Conservation (phyloP, 208 protist species). For the Endotrypanum monterogeii region DNA sequence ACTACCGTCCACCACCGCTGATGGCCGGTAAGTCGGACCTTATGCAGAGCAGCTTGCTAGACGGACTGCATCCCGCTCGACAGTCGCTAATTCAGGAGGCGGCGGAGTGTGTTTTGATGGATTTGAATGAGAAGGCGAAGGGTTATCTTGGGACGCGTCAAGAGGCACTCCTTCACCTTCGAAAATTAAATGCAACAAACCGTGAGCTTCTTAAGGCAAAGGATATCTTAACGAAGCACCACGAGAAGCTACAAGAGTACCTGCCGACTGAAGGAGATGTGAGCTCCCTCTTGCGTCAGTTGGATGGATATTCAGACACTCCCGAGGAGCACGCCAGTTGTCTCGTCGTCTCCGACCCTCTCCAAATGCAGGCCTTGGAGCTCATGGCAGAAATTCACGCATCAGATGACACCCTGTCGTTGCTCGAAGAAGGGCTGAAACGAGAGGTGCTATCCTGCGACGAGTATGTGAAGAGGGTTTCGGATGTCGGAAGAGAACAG, state of each 20-base stretch:
- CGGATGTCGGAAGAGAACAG: slow-evolving; percentile 70
- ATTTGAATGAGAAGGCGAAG: slow-evolving; percentile 72
- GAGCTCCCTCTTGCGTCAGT: slow-evolving; percentile 34
- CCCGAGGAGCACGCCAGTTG: slow-evolving; percentile 62
- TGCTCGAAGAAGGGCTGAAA: slow-evolving; percentile 72
- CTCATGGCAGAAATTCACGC: slow-evolving; percentile 78
- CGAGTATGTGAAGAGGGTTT: slow-evolving; percentile 80
- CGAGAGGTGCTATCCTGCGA: slow-evolving; percentile 66
- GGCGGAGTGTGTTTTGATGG: slow-evolving; percentile 68
- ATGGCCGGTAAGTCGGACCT: neutral
- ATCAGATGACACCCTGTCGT: slow-evolving; percentile 56
- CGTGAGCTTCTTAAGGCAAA: slow-evolving; percentile 54
- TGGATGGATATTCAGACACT: slow-evolving; percentile 49
- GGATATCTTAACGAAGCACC: slow-evolving; percentile 40
- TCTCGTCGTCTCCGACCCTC: slow-evolving; percentile 51
- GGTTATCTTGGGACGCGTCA: slow-evolving; percentile 65
- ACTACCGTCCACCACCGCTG: slow-evolving; percentile 21
- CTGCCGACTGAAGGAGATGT: slow-evolving; percentile 53
- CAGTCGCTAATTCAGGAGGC: slow-evolving; percentile 46
- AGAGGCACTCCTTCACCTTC: slow-evolving; percentile 46
- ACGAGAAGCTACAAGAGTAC: slow-evolving; percentile 56
- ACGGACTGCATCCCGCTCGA: slow-evolving; percentile 22
- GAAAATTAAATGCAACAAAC: slow-evolving; percentile 49
- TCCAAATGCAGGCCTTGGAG: slow-evolving; percentile 67
- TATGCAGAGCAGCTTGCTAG: neutral